Evolutionary conservation across 805 yeast species (phyloP), one percentile per base, ranked within the genome.

Genomic region (Yarrowia sp.): DNA sequence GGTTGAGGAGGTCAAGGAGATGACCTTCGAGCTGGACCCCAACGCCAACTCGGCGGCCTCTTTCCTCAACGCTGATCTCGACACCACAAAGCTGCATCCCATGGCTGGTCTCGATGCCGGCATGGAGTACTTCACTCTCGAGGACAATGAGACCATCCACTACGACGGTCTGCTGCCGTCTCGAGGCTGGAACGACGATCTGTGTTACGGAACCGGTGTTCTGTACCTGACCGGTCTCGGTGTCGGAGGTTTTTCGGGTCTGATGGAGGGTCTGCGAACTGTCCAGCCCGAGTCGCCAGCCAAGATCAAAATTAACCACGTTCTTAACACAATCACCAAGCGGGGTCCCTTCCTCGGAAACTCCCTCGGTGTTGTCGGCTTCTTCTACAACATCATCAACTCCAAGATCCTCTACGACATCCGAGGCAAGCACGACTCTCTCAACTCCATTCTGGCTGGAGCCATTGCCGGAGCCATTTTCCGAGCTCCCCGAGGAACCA

Each of bases 151-250:
- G 66, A 80, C 84, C 66, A 77, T 91, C 65, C 82, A 84, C 49
- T 84, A 96, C 1, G 90, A 89, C 71, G 96, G 97, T 63, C 73
- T 93, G 63, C 82, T 94, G 66, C 97, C 99, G 25, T 88, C 96
- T n/a, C 86, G 97, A 77, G 96, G 96, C 68, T 94, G 97, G 96
- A 83, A 91, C 14, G 99, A 94, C 74, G 98, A 94, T 77, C 81
- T 94, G 66, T 91, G 97, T 81, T 94, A 94, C 75, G 99, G 99
- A 68, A 88, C 98, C 10, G 99, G 99, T 75, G 85, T 97, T 6
- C 90, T 91, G 59, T 94, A 94, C 73, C 80, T 94, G 67, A 68
- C 88, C 31, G 79, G 96, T 42, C 80, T 94, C 67, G 96, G 96
- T 33, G 64, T 84, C 44, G 99, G 99, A 76, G 99, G 99, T 64